Conservation (phyloP, 805 yeast genomes). For the Kodamaea leandrae region DNA sequence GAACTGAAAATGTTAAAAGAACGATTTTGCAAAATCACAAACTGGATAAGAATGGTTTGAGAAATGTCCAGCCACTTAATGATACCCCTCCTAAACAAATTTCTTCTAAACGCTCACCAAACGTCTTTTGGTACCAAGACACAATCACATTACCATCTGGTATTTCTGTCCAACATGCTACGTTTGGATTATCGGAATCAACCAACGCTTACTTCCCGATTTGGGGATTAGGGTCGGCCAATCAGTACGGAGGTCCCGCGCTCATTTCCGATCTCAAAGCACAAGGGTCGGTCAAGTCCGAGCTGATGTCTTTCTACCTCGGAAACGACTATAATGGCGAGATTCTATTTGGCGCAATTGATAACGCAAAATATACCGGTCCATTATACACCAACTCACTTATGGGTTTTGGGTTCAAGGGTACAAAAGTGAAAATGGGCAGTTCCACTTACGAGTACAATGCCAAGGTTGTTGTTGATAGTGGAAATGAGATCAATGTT, state of each 20-base stretch:
- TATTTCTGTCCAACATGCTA: slow-evolving; percentile 15
- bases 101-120: too few species aligned
- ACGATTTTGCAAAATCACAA: too few species aligned
- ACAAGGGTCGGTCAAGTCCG: slow-evolving; percentile 54
- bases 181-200: neutral
- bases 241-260: slow-evolving; percentile 49
- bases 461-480: neutral
- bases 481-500: neutral
- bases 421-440: neutral
- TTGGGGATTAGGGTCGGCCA: slow-evolving; percentile 17
- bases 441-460: neutral
- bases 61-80: neutral
- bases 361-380: slow-evolving; percentile 59
- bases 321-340: neutral
- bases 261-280: slow-evolving; percentile 59
- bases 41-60: too few species aligned
- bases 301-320: slow-evolving; percentile 36
- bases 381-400: slow-evolving; percentile 15
- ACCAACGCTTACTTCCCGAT: neutral
- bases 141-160: neutral
- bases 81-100: too few species aligned
- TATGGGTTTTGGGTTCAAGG: neutral
- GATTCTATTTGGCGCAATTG: slow-evolving; percentile 66
- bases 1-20: too few species aligned
- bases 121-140: neutral